Conservation (phyloP, 192 early-diverging fungal species). For the Ambispora gerdemannii region DNA sequence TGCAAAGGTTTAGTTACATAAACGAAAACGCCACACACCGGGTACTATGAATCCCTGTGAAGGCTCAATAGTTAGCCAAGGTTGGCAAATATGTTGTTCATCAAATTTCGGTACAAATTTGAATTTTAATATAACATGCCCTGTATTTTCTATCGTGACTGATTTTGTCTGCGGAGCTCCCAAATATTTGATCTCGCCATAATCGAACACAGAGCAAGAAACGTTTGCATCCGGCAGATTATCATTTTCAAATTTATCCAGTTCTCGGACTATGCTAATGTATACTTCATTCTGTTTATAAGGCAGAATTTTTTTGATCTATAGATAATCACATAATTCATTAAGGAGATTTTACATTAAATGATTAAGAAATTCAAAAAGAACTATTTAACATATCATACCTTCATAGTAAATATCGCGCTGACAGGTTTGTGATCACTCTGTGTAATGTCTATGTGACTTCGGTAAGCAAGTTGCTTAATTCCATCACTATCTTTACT, state of each 20-base stretch:
- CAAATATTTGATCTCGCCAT: constrained; percentile 66
- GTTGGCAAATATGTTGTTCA: constrained; percentile 52
- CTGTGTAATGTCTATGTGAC: constrained; percentile 58
- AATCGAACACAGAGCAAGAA: constrained; percentile 57
- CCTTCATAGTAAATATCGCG: constrained; percentile 62
- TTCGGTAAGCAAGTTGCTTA: constrained; percentile 49
- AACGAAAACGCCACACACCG: background rate
- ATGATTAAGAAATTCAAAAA: background rate
- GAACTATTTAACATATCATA: constrained; percentile 33
- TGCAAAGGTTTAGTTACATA: constrained; percentile 24
- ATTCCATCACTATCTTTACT: constrained; percentile 55
- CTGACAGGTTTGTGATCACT: constrained; percentile 96
- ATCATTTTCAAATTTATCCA: constrained; percentile 82
- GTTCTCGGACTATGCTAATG: constrained; percentile 63
- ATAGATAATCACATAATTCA: background rate
- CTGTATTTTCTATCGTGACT: constrained; percentile 70
- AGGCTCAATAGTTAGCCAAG: constrained; percentile 40
- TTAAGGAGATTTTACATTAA: background rate
- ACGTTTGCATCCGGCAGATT: constrained; percentile 66
- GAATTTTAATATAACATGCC: constrained; percentile 60
- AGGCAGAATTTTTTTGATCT: constrained; percentile 59
- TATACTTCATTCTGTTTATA: constrained; percentile 55
- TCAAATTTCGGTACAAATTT: constrained; percentile 70
- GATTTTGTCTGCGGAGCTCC: constrained; percentile 47
- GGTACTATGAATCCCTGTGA: background rate